Conservation (phyloP, 2,329 filamentous ascomycete species). For the Paracoccidioides lutzii region DNA sequence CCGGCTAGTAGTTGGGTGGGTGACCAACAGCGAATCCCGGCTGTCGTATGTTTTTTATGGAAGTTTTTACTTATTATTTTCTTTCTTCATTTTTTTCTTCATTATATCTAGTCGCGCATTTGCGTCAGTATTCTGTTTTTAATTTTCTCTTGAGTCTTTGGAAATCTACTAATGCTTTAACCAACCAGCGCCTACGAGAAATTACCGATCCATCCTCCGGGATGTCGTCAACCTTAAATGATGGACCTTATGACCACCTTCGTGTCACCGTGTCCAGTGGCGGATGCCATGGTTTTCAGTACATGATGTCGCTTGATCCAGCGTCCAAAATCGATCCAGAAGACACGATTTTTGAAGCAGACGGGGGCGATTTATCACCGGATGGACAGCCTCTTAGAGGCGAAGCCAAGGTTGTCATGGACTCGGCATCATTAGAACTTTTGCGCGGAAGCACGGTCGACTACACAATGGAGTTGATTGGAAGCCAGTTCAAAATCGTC, state of each 20-base stretch:
- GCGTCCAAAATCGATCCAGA: slow-evolving; percentile 46
- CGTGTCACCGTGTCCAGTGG: slow-evolving; percentile 85
- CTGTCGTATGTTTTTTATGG: slow-evolving; percentile 30
- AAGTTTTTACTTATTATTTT: slow-evolving; percentile 7
- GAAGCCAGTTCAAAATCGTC: slow-evolving; percentile 88
- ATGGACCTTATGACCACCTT: slow-evolving; percentile 62
- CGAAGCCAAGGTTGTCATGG: slow-evolving; percentile 71
- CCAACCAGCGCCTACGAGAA: slow-evolving; percentile 50
- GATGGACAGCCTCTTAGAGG: slow-evolving; percentile 30
- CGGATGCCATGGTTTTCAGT: slow-evolving; percentile 96
- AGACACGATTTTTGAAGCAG: slow-evolving; percentile 73
- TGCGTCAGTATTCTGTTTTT: not conserved
- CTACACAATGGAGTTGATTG: slow-evolving; percentile 91
- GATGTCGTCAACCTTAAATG: slow-evolving; percentile 24
- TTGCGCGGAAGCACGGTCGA: slow-evolving; percentile 91
- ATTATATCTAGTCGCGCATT: not conserved
- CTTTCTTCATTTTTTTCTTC: slow-evolving; percentile 3
- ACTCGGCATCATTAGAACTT: slow-evolving; percentile 73
- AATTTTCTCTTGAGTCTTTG: not conserved
- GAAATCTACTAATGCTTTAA: slow-evolving; percentile 7
- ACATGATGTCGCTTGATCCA: slow-evolving; percentile 72
- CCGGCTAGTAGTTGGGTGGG: slow-evolving; percentile 36
- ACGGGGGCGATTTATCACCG: slow-evolving; percentile 18
- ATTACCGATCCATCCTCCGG: slow-evolving; percentile 49
- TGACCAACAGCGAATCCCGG: slow-evolving; percentile 35